These are phyloP conservation scores for Fomes fomentarius DNA, from an alignment of 1,284 basidiomycete genomes.

Conservation along the genomic window DNA sequence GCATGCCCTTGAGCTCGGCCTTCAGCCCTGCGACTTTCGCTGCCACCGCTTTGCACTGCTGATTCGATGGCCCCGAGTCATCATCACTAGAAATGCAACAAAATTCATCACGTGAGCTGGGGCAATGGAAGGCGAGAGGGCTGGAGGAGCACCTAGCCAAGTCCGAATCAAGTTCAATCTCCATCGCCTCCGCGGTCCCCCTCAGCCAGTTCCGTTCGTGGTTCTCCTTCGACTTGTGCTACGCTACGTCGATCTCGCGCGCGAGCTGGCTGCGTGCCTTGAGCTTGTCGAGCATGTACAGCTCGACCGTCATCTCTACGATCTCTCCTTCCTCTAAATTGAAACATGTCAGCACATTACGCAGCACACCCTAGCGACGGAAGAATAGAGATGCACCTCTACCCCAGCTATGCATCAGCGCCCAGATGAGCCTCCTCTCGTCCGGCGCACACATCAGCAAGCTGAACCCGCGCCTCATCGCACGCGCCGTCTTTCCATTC, in stretches of 20 bases:
- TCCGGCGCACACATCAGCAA: constrained; percentile 90
- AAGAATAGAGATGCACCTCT: constrained; percentile 52
- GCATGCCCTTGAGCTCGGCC: constrained; percentile 70
- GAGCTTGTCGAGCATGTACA: constrained; percentile 84
- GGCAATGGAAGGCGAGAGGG: neutral
- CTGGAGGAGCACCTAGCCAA: constrained; percentile 48
- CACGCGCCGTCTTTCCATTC: constrained; percentile 75
- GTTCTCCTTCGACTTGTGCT: constrained; percentile 83
- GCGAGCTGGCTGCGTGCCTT: constrained; percentile 86
- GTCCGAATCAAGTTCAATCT: constrained; percentile 89
- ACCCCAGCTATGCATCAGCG: constrained; percentile 73
- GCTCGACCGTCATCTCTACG: constrained; percentile 81
- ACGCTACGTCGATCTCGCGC: constrained; percentile 81
- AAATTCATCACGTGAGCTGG: neutral
- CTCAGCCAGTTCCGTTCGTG: constrained; percentile 94
- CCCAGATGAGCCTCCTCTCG: constrained; percentile 77
- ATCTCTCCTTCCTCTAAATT: constrained; percentile 77
- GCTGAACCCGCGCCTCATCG: constrained; percentile 85
- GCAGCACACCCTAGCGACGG: neutral
- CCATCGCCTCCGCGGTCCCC: constrained; percentile 92
- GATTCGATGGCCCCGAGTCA: constrained; percentile 46
- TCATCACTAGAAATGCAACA: constrained; percentile 30
- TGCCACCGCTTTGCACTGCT: constrained; percentile 51
- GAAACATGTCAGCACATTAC: neutral
- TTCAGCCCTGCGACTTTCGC: constrained; percentile 66